Evolutionary conservation across 345 rosid species (phyloP), one percentile per base, ranked within the genome.

Genomic region (Lagerstroemia speciosa): DNA sequence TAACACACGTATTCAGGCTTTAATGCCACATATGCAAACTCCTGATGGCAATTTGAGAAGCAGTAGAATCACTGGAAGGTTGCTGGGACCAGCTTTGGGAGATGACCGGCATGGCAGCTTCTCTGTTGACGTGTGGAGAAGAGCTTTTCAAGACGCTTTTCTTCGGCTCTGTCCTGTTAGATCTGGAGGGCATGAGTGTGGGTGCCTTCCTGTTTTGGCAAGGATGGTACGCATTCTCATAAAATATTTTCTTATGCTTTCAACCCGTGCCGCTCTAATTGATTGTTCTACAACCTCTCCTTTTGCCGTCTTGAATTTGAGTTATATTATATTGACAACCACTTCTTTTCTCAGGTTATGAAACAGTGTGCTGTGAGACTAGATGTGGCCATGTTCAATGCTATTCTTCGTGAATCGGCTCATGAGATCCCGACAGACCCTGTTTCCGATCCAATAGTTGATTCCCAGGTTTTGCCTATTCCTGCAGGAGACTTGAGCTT

Each of bases 301-400:
- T 5, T 38, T 4, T 4, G 10, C 10, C 10, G 41, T 38, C 10
- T 38, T 38, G 7, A 38, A 5, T 68, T 70, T 31, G 32, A 66
- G n/a, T 76, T 19, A 40, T 55, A 10, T 38, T 46, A 34, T 27
- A 16, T 32, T 46, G n/a, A 11, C 11, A 3, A 6, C 68, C 16
- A 38, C 63, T 69, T 74, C n/a, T 64, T 71, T 69, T 33, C 66
- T 68, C 77, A 93, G 97, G 96, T 90, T 33, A 92, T 92, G 91
- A 91, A 87, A 65, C 91, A 83, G 46, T 95, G 99, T 72, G 74
- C 90, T 17, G 76, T 81, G 43, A 83, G 99, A 78, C 78, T 92
- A 40, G 99, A 95, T 83, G 92, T 92, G 27, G 99, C 98, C 43
- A 90, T 92, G 92, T 95, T 95, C 79, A 95, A 95, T 81, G 99